Evolutionary conservation across 2,329 filamentous ascomycete species (phyloP), one percentile per base, ranked within the genome.

Genomic region (Metarhizium guizhouense): DNA sequence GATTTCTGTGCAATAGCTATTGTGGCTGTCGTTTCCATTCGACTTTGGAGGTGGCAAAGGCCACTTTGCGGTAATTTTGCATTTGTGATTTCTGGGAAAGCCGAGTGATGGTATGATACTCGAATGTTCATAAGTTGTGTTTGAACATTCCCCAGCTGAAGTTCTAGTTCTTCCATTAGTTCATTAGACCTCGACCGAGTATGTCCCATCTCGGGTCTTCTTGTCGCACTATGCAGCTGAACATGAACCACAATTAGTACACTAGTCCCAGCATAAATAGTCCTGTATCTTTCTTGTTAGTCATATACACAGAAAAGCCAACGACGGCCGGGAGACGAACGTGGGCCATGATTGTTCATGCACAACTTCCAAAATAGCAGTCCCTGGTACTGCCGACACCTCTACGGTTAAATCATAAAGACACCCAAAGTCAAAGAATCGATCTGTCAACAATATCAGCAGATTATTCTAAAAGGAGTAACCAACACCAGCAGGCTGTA

Each of bases 91-190:
- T 69, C 64, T 0, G 76, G 73, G 62, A 85, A 84, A 0, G 74
- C 78, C 0, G 82, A 81, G 61, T 85, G 81, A 2, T 72, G 71
- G 61, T 85, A 86, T 6, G 70, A 76, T 7, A 85, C 60, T 20
- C 71, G 70, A 16, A 85, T 70, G 3, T 73, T 73, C 52, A 85
- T 67, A 59, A 81, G 85, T 38, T 76, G 72, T 16, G 72, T 72
- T 20, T 66, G 66, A 3, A 70, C 70, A 53, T 74, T 71, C 34
- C 81, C 80, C 3, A 86, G 74, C 55, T 83, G 76, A 34, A 72
- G 68, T 62, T 85, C 80, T 11, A 86, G 70, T 56, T 84, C 80
- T 29, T 80, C 74, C 16, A 86, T 81, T 36, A 85, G 68, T 45
- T 79, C 73, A 13, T 84, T 80, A 0, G 82, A 77, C 43, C 70